Evolutionary conservation across 1,284 basidiomycete species (phyloP).

Genomic region (Agaricales sp.): DNA sequence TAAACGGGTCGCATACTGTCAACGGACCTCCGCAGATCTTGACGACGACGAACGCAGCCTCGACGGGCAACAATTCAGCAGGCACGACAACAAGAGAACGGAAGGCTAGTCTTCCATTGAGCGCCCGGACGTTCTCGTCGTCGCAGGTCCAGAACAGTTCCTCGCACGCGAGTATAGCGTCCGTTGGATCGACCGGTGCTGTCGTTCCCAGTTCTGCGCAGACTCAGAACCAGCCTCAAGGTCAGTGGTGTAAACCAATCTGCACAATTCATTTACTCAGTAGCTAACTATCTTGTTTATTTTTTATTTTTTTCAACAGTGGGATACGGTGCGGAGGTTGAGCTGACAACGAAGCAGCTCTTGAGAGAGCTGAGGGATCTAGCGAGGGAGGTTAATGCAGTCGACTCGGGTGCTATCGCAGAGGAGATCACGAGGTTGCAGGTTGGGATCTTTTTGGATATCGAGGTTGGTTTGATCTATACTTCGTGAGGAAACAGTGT

Average conservation of each 20-base stretch:
- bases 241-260: too few species aligned
- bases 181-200: too few species aligned
- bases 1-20: neutral
- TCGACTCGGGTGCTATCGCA: slow-evolving; percentile 56
- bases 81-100: slow-evolving; percentile 35
- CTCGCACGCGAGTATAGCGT: too few species aligned
- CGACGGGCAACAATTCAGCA: slow-evolving; percentile 14
- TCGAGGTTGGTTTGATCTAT: slow-evolving; percentile 38
- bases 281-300: too few species aligned
- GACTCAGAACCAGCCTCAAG: too few species aligned
- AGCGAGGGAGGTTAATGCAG: slow-evolving; percentile 40
- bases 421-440: slow-evolving; percentile 70
- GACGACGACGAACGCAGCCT: slow-evolving; percentile 13
- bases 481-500: slow-evolving; percentile 3
- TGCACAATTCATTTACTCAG: too few species aligned
- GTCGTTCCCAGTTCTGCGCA: too few species aligned
- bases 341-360: slow-evolving; percentile 32
- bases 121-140: slow-evolving; percentile 27
- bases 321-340: neutral
- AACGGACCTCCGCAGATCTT: neutral
- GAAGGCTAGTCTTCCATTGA: slow-evolving; percentile 51
- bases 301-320: too few species aligned
- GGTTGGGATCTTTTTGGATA: slow-evolving; percentile 51
- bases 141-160: neutral
- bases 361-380: slow-evolving; percentile 50